These are phyloP conservation scores for Neopestalotiopsis sp. DNA, from an alignment of 2,329 filamentous ascomycete genomes.

Conservation along the genomic window DNA sequence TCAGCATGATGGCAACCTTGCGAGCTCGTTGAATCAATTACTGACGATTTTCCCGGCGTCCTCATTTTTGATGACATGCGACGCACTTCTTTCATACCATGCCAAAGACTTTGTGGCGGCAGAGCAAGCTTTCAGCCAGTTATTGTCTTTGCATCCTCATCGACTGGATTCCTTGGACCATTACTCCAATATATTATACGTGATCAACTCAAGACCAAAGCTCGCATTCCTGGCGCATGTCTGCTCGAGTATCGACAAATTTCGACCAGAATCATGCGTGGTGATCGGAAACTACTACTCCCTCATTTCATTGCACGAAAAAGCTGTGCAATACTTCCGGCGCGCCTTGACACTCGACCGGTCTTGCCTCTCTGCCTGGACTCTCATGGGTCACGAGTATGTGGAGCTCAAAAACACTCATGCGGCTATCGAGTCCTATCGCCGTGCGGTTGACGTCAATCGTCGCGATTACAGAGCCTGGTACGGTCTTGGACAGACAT, in stretches of 20 bases:
- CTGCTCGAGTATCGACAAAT: conserved; percentile 90
- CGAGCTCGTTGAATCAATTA: conserved; percentile 77
- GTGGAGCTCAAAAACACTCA: conserved; percentile 99
- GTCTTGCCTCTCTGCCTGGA: conserved; percentile 93
- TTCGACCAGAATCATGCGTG: conserved; percentile 94
- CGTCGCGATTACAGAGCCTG: conserved; percentile 95
- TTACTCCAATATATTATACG: conserved; percentile 97
- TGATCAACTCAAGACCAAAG: conserved; percentile 86
- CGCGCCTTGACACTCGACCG: conserved; percentile 89
- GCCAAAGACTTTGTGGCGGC: conserved; percentile 78
- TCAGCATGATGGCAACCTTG: conserved; percentile 78
- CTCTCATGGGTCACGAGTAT: conserved; percentile 98
- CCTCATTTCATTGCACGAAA: conserved; percentile 91
- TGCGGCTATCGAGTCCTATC: conserved; percentile 95
- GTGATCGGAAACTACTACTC: conserved; percentile 98
- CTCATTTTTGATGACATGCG: conserved; percentile 88
- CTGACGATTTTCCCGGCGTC: conserved; percentile 85
- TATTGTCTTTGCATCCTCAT: conserved; percentile 76
- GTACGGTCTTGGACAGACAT: conserved; percentile 97
- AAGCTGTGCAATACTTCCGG: conserved; percentile 97
- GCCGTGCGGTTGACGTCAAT: conserved; percentile 94
- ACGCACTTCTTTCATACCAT: conserved; percentile 88
- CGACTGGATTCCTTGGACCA: conserved; percentile 90
- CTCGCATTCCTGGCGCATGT: conserved; percentile 91
- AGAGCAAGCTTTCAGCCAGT: conserved; percentile 74